Evolutionary conservation across 768 basidiomycete genomes (phyloP).

Genomic region (Mycena haematopus): DNA sequence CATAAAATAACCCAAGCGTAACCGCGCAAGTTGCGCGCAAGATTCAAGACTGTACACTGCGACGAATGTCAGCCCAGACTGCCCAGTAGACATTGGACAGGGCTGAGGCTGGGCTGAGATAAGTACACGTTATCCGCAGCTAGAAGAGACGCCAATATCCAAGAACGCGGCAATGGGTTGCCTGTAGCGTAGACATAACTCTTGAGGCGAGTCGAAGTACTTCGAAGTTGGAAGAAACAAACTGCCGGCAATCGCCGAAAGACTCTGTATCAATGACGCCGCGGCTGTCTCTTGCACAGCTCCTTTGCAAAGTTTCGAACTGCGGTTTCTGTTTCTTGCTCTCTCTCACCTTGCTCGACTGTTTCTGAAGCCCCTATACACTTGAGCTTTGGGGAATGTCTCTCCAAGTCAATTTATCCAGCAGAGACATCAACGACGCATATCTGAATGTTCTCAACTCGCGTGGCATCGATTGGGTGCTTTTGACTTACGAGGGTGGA

Average conservation of each 20-base stretch:
- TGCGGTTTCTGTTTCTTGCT: background rate
- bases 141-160: no score
- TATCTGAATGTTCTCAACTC: slow-evolving; percentile 78
- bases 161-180: no score
- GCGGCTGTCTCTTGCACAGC: background rate
- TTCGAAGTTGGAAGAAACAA: no score
- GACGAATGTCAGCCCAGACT: no score
- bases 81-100: no score
- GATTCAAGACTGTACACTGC: no score
- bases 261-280: background rate
- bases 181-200: no score
- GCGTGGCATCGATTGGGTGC: slow-evolving; percentile 74
- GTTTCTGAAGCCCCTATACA: background rate
- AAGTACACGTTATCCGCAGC: no score
- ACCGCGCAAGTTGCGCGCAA: no score
- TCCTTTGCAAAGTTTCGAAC: background rate
- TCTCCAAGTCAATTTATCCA: slow-evolving; percentile 79
- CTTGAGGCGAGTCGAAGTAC: no score
- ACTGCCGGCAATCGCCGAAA: background rate
- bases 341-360: background rate
- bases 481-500: slow-evolving; percentile 82
- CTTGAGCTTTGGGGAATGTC: slow-evolving; percentile 59
- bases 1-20: no score
- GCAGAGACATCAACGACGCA: slow-evolving; percentile 71
- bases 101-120: no score